Conservation (phyloP, 2,329 filamentous ascomycete species). For the Aspergillus oerlinghausenensis region DNA sequence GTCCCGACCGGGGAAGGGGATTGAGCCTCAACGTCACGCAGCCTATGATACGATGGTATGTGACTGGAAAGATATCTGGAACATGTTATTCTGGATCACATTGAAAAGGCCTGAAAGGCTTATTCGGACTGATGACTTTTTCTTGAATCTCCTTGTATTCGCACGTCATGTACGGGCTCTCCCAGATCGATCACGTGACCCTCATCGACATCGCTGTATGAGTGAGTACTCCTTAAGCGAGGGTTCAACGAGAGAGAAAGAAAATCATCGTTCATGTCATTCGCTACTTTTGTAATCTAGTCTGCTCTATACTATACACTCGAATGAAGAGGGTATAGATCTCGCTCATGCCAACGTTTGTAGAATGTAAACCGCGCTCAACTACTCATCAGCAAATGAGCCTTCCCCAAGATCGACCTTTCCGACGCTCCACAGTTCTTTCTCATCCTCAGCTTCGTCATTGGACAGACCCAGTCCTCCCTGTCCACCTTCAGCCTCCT, state of each 20-base stretch:
- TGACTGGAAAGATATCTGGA: not conserved
- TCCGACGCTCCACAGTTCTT: conserved; percentile 92
- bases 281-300: conserved; percentile 1
- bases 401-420: conserved; percentile 74
- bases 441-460: conserved; percentile 91
- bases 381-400: conserved; percentile 31
- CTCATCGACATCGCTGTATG: not conserved
- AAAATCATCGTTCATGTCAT: conserved; percentile 3
- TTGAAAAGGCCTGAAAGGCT: not conserved
- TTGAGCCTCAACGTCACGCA: not conserved
- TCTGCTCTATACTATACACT: not conserved
- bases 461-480: conserved; percentile 81
- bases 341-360: conserved; percentile 12
- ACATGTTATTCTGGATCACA: not conserved
- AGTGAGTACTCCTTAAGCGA: not conserved
- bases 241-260: not conserved
- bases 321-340: conserved; percentile 24
- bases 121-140: not conserved
- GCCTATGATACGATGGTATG: not conserved
- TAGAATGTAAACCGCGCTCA: conserved; percentile 11
- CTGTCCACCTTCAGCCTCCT: conserved; percentile 83
- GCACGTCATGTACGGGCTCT: not conserved
- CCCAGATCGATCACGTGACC: not conserved
- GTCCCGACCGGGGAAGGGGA: conserved; percentile 12
- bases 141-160: not conserved